Evolutionary conservation across 1,284 basidiomycete genomes (phyloP).

Genomic region (Cystobasidium slooffiae): DNA sequence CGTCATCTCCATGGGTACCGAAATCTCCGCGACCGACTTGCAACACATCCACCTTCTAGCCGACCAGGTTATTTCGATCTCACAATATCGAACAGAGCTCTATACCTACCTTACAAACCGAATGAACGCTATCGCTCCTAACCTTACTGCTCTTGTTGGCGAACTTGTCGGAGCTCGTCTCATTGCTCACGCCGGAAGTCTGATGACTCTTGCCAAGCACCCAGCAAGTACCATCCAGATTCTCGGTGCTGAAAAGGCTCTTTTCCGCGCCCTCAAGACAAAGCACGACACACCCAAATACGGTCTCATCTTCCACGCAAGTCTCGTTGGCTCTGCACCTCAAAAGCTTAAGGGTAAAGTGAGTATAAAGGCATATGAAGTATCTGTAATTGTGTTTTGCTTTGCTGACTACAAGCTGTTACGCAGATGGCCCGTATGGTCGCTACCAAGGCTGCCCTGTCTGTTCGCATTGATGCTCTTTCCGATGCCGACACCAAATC

Average conservation of each 20-base stretch:
- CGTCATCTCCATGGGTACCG: constrained; percentile 97
- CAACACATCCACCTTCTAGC: constrained; percentile 91
- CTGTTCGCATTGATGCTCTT: constrained; percentile 94
- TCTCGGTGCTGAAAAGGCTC: constrained; percentile 95
- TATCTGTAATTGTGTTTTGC: not conserved
- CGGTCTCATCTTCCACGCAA: constrained; percentile 66
- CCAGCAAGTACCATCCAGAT: constrained; percentile 98
- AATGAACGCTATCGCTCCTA: constrained; percentile 97
- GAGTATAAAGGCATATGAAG: constrained; percentile 45
- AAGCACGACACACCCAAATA: constrained; percentile 96
- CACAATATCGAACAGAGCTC: constrained; percentile 91
- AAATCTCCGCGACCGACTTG: constrained; percentile 95
- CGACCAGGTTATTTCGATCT: constrained; percentile 80
- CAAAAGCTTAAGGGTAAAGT: constrained; percentile 98
- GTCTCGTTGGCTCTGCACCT: constrained; percentile 93
- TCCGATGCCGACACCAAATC: constrained; percentile 91
- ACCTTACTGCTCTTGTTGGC: constrained; percentile 89
- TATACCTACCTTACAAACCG: constrained; percentile 90
- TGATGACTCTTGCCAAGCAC: constrained; percentile 97
- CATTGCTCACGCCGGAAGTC: constrained; percentile 95
- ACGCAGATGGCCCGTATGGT: constrained; percentile 97
- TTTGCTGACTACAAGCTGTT: constrained; percentile 23
- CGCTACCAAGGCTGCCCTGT: constrained; percentile 93
- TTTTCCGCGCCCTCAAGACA: constrained; percentile 97
- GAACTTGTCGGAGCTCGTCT: constrained; percentile 93